phyloP scores from a whole-genome alignment of 2,329 filamentous ascomycete species.

The Fusarium oligoseptatum region DNA sequence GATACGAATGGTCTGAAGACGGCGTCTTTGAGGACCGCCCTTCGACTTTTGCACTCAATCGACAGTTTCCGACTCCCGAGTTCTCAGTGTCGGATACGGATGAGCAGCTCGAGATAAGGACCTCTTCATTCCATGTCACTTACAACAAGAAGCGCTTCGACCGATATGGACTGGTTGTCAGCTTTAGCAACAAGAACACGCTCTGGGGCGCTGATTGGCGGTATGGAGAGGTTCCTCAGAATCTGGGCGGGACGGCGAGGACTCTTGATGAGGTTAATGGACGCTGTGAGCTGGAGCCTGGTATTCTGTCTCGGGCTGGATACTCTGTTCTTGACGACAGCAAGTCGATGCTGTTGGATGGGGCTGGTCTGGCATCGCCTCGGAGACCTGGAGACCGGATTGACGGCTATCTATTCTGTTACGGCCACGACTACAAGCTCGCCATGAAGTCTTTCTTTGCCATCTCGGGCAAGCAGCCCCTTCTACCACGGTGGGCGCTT shows the following conservation, averaged over 20 bases:
- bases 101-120: conserved; percentile 67
- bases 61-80: conserved; percentile 57
- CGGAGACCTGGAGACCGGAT: conserved; percentile 61
- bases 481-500: conserved; percentile 68
- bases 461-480: conserved; percentile 68
- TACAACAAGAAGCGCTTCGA: conserved; percentile 71
- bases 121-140: conserved; percentile 65
- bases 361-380: conserved; percentile 64
- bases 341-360: conserved; percentile 68
- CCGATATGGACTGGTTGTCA: conserved; percentile 61
- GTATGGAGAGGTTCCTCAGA: conserved; percentile 60
- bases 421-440: conserved; percentile 67
- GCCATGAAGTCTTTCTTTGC: conserved; percentile 68
- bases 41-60: conserved; percentile 71
- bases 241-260: conserved; percentile 63
- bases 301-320: conserved; percentile 64
- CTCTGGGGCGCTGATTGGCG: conserved; percentile 56
- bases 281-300: conserved; percentile 61
- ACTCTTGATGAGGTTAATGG: conserved; percentile 69
- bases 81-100: conserved; percentile 63
- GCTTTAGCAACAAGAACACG: conserved; percentile 57
- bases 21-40: conserved; percentile 72
- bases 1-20: conserved; percentile 73
- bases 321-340: conserved; percentile 68
- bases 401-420: conserved; percentile 72